Evolutionary conservation across 2,329 filamentous ascomycete species (phyloP).

Genomic region (Conoideocrella luteorostrata): DNA sequence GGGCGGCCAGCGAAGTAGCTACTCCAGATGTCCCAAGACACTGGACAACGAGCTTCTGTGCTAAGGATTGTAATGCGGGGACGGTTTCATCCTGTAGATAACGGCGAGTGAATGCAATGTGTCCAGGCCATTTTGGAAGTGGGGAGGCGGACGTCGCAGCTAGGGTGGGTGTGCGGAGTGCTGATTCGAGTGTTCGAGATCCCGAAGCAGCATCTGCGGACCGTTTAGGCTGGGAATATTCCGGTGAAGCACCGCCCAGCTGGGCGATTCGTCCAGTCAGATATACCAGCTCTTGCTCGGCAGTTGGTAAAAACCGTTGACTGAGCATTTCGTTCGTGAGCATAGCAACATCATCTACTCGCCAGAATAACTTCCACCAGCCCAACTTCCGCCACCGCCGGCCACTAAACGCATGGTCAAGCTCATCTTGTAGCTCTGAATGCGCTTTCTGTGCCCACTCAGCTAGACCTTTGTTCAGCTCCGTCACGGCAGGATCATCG

Average conservation of each 20-base stretch:
- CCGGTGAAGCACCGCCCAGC: constrained; percentile 22
- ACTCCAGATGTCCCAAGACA: constrained; percentile 67
- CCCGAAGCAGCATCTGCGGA: constrained; percentile 8
- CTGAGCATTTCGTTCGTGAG: constrained; percentile 73
- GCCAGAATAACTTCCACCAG: constrained; percentile 96
- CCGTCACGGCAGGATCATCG: constrained; percentile 23
- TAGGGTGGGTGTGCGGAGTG: constrained; percentile 20
- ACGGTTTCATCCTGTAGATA: constrained; percentile 61
- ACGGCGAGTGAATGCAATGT: constrained; percentile 65
- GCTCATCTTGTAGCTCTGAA: constrained; percentile 71
- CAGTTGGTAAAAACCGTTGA: constrained; percentile 67
- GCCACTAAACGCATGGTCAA: constrained; percentile 73
- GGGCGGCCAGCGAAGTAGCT: constrained; percentile 45
- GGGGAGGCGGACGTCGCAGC: constrained; percentile 13
- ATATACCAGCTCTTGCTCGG: constrained; percentile 78
- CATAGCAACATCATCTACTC: constrained; percentile 84
- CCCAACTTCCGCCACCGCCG: constrained; percentile 70
- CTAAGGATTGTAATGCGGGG: constrained; percentile 64
- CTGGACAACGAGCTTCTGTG: constrained; percentile 68
- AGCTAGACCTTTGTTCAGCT: constrained; percentile 55
- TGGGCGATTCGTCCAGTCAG: constrained; percentile 69
- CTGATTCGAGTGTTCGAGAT: constrained; percentile 17
- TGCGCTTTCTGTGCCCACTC: constrained; percentile 77
- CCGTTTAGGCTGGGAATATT: constrained; percentile 31
- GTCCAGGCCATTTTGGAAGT: constrained; percentile 59